Percentiles rank a stretch among this genome's conserved stretches.
These are phyloP conservation scores for Trypanosoma conorhini DNA, from an alignment of 208 protist species.

Conservation along the genomic window DNA sequence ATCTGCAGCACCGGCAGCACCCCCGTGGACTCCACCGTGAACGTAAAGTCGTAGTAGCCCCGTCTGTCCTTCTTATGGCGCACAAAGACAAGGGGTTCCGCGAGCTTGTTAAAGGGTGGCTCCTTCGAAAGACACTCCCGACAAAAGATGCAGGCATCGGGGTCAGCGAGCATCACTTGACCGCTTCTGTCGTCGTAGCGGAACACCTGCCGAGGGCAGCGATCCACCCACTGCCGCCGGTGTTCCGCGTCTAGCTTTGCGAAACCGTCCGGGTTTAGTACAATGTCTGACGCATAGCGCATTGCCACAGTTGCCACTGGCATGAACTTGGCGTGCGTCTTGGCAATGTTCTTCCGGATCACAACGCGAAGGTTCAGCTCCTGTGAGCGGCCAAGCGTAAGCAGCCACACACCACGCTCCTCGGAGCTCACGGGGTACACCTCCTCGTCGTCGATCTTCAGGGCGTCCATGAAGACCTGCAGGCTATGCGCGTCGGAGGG, in stretches of 20 bases:
- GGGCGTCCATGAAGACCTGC: conserved; percentile 80
- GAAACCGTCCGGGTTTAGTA: conserved; percentile 89
- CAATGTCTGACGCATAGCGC: conserved; percentile 93
- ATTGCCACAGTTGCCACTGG: conserved; percentile 93
- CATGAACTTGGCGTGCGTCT: conserved; percentile 99
- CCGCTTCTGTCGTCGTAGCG: conserved; percentile 58
- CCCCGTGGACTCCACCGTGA: conserved; percentile 92
- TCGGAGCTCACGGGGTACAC: conserved; percentile 84
- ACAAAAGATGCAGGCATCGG: conserved; percentile 92
- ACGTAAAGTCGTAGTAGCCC: conserved; percentile 89
- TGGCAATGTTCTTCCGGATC: conserved; percentile 96
- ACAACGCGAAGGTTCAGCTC: conserved; percentile 74
- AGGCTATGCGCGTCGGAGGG: conserved; percentile 68
- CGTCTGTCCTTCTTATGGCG: conserved; percentile 62
- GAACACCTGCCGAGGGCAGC: conserved; percentile 92
- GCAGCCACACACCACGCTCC: conserved; percentile 85
- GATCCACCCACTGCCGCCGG: conserved; percentile 81
- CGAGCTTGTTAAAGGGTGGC: conserved; percentile 68
- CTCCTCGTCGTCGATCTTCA: conserved; percentile 76
- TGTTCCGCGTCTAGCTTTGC: conserved; percentile 62
- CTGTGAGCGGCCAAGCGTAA: conserved; percentile 87
- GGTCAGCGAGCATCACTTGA: conserved; percentile 71
- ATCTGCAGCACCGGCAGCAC: conserved; percentile 87
- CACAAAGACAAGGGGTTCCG: conserved; percentile 88
- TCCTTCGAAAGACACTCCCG: conserved; percentile 90